phyloP scores from a whole-genome alignment of 1,284 basidiomycete species.

The Schizopora paradoxa region DNA sequence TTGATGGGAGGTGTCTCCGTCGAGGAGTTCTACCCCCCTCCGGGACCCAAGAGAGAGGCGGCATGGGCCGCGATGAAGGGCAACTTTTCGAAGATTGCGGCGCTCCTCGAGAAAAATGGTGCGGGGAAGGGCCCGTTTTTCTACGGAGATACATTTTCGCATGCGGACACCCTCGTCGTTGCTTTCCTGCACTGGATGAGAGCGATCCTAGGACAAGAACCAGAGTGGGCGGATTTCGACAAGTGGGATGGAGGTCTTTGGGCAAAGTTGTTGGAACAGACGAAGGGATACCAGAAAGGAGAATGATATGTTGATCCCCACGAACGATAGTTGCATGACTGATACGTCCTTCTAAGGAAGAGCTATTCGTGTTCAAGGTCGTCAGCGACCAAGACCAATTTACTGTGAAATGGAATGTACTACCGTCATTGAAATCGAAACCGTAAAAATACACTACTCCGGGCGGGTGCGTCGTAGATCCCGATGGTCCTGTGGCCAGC shows the following conservation, averaged over 20 bases:
- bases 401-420: no score
- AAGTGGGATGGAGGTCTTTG: constrained; percentile 9
- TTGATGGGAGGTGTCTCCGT: constrained; percentile 30
- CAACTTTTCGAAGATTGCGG: constrained; percentile 22
- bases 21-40: constrained; percentile 31
- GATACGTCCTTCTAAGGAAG: no score
- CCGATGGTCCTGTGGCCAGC: no score
- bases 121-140: constrained; percentile 8
- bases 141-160: constrained; percentile 15
- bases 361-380: no score
- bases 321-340: no score
- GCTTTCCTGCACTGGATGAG: constrained; percentile 19
- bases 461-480: no score
- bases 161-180: constrained; percentile 15
- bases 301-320: no score
- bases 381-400: no score
- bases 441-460: no score
- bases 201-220: constrained; percentile 25
- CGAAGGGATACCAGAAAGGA: no score
- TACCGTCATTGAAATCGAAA: no score
- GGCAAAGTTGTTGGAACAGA: constrained; percentile 11
- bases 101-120: constrained; percentile 18
- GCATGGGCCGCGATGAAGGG: constrained; percentile 26
- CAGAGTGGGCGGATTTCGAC: constrained; percentile 7
- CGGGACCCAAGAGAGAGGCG: constrained; percentile 22